These are phyloP conservation scores for Globisporangium abappressorium DNA, from an alignment of 352 stramenopile species.

Conservation along the genomic window DNA sequence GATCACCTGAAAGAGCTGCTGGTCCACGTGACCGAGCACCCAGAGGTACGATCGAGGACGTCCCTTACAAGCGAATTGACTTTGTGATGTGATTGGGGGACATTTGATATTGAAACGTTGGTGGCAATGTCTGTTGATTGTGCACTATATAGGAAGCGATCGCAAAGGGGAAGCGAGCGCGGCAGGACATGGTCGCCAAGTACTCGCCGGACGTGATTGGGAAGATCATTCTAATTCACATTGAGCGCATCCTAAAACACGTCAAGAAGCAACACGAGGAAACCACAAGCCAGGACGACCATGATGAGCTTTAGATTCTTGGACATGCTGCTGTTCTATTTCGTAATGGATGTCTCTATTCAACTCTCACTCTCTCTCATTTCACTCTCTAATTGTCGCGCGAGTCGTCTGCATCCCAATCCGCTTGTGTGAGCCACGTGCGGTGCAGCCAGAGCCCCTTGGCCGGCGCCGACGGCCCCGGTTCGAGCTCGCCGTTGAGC, in stretches of 20 bases:
- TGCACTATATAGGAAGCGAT: constrained; percentile 38
- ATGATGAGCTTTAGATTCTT: constrained; percentile 56
- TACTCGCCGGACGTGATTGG: constrained; percentile 80
- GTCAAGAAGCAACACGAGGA: constrained; percentile 25
- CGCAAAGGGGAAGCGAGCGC: constrained; percentile 64
- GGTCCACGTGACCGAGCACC: constrained; percentile 46
- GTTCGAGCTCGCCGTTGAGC: constrained; percentile 42
- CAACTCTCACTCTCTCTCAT: constrained; percentile 6
- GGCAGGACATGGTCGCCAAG: constrained; percentile 79
- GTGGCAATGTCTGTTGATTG: neutral
- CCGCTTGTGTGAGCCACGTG: constrained; percentile 77
- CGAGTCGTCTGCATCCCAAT: constrained; percentile 56
- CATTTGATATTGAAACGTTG: no score
- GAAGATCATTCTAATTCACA: constrained; percentile 56
- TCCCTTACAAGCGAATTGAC: neutral
- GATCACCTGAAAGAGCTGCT: constrained; percentile 72
- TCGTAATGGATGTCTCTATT: neutral
- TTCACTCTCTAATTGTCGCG: constrained; percentile 30
- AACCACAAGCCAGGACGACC: constrained; percentile 9
- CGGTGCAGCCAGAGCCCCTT: constrained; percentile 83
- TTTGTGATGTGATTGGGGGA: neutral
- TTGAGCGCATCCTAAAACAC: constrained; percentile 56
- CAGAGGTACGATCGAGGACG: constrained; percentile 30
- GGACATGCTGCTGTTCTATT: neutral
- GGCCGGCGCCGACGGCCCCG: constrained; percentile 67